phyloP scores from a whole-genome alignment of 331 rosid genomes.

The Cucumis variabilis region DNA sequence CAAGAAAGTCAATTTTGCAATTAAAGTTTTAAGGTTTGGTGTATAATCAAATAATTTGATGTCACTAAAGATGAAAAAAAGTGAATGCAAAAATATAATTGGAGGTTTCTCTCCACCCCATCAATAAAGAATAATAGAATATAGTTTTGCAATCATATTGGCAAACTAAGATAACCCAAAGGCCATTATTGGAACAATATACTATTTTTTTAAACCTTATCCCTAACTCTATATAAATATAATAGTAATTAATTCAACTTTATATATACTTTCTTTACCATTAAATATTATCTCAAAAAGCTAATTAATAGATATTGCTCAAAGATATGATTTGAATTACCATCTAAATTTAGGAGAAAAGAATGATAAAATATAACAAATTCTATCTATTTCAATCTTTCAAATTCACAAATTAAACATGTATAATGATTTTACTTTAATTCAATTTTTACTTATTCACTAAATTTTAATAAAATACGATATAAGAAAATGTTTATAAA shows the following conservation, averaged over 20 bases:
- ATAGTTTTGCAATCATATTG: background rate
- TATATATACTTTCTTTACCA: too few species aligned
- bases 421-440: too few species aligned
- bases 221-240: background rate
- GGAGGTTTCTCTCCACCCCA: background rate
- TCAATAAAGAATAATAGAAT: background rate
- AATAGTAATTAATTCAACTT: background rate
- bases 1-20: constrained; percentile 19
- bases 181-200: background rate
- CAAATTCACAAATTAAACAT: too few species aligned
- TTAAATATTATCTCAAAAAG: too few species aligned
- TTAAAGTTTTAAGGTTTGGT: background rate
- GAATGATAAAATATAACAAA: too few species aligned
- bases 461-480: too few species aligned
- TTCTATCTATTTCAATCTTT: too few species aligned
- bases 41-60: constrained; percentile 3
- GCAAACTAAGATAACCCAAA: background rate
- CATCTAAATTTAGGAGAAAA: too few species aligned
- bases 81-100: background rate
- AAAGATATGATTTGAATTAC: too few species aligned
- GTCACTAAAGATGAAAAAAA: constrained; percentile 10
- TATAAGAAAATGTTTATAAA: too few species aligned
- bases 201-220: background rate
- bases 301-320: too few species aligned
- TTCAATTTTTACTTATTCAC: too few species aligned